Evolutionary conservation across 1,284 basidiomycete genomes (phyloP), one percentile per base, ranked within the genome.

Genomic region (Ustilago sp.): DNA sequence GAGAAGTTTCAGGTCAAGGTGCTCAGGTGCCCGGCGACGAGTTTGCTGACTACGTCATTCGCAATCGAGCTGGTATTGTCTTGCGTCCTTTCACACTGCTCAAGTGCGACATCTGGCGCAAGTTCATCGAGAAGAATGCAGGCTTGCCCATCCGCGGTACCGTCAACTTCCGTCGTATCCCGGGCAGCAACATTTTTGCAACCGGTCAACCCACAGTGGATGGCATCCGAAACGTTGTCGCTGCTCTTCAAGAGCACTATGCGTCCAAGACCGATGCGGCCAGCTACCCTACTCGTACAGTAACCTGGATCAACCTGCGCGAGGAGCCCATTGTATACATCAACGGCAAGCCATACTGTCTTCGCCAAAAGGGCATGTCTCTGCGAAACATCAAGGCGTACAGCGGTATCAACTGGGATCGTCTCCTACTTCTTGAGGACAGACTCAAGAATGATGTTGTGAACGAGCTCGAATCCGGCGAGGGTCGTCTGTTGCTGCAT

Each of bases 281-380:
- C 11, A 65, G 51, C 63, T 61, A 61, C 13, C 66, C 64, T 1
- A 67, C 67, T 8, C 69, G 63, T 36, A 73, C 63, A 39, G 90
- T 96, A 32, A 89, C 94, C 11, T 99, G 96, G 97, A 91, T 99
- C 66, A 95, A 95, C 31, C 88, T 99, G 38, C 89, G 95, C 19
- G 87, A 88, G 71, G 96, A 99, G 86, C 96, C 96, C 0, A 90
- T 99, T 59, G 93, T 98, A 1, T 95, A 96, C 83, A 91, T 99
- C 82, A 97, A 98, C 80, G 94, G 93, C 41, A 90, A 82, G 80
- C 88, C 88, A 0, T 88, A 87, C 82, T 88, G 87, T 38, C 84
- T 89, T 17, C 85, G 88, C 41, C 85, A 84, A 60, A 78, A 77
- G 35, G 83, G 79, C 36, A 75, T 81, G 68, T 83, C 81, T 7